A percentile compares a stretch with the other conserved stretches of the same genome.
These are phyloP conservation scores for Saturnispora hagleri DNA, from an alignment of 805 yeast genomes.

Conservation along the genomic window DNA sequence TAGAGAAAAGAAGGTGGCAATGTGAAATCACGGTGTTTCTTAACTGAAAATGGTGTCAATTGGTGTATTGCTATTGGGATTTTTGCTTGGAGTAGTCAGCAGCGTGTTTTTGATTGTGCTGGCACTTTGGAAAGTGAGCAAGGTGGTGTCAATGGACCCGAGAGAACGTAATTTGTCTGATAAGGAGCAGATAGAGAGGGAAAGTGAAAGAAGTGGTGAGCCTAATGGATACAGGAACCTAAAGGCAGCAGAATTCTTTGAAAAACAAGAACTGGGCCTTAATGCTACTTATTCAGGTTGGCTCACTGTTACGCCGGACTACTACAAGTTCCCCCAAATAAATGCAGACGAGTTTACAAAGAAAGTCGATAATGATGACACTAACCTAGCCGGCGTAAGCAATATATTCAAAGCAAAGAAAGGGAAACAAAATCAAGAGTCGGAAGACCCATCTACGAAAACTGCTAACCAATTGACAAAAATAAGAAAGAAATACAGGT, in stretches of 20 bases:
- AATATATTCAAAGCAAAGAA: conserved; percentile 3
- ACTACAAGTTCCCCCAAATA: conserved; percentile 42
- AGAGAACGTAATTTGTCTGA: conserved; percentile 10
- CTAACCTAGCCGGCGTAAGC: neutral
- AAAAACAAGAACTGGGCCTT: conserved; percentile 49
- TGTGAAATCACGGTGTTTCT: neutral
- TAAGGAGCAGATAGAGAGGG: conserved; percentile 20
- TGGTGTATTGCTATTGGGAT: neutral
- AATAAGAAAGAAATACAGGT: conserved; percentile 46
- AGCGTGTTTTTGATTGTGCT: neutral
- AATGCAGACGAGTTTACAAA: conserved; percentile 18
- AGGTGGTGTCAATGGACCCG: conserved; percentile 13
- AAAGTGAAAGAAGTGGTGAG: conserved; percentile 18
- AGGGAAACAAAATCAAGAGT: conserved; percentile 6
- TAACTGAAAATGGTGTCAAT: neutral
- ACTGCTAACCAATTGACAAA: conserved; percentile 31
- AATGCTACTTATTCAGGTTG: conserved; percentile 63
- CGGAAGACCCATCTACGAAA: conserved; percentile 22
- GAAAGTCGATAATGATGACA: conserved; percentile 1
- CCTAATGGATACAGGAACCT: conserved; percentile 27
- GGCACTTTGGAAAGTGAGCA: neutral
- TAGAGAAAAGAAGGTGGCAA: neutral
- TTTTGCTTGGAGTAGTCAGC: neutral
- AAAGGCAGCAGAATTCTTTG: conserved; percentile 59
- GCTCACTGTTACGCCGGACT: conserved; percentile 78